phyloP scores from a whole-genome alignment of 345 rosid species.

The Streptanthus diversifolius region DNA sequence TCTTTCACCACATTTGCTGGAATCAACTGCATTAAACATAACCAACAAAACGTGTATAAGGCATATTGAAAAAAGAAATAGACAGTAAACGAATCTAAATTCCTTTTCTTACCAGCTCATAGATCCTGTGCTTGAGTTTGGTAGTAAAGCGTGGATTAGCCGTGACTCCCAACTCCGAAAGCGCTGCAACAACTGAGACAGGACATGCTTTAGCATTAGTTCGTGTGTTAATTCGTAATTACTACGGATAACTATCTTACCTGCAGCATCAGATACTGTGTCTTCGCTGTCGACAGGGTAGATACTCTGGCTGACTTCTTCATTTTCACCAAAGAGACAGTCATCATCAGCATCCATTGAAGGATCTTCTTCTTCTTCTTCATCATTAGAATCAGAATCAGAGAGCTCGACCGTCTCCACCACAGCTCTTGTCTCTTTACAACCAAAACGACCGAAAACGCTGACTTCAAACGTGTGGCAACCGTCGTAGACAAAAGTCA shows the following conservation, averaged over 20 bases:
- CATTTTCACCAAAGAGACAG: neutral
- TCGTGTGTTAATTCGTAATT: neutral
- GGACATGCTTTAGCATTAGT: neutral
- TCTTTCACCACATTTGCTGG: slow-evolving; percentile 12
- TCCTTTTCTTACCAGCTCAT: slow-evolving; percentile 23
- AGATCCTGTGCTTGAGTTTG: slow-evolving; percentile 1
- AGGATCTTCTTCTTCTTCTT: neutral
- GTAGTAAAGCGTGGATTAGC: slow-evolving; percentile 1
- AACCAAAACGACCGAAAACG: neutral
- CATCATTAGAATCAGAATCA: neutral
- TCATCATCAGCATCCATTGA: neutral
- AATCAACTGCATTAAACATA: slow-evolving; percentile 4
- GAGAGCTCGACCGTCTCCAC: neutral
- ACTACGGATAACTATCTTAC: neutral
- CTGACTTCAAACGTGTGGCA: slow-evolving; percentile 23
- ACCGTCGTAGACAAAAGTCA: slow-evolving; percentile 26
- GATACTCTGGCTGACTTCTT: slow-evolving; percentile 13
- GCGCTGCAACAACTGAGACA: slow-evolving; percentile 8
- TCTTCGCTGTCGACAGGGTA: neutral
- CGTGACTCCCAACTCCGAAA: neutral
- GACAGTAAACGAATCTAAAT: neutral
- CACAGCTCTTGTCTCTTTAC: slow-evolving; percentile 22
- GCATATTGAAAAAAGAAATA: neutral
- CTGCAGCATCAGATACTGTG: neutral
- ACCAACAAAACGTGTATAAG: neutral